A percentile compares a stretch with the other conserved stretches of the same genome.
phyloP scores from a whole-genome alignment of 305 asterid genomes.

The Solanum hybrid region DNA sequence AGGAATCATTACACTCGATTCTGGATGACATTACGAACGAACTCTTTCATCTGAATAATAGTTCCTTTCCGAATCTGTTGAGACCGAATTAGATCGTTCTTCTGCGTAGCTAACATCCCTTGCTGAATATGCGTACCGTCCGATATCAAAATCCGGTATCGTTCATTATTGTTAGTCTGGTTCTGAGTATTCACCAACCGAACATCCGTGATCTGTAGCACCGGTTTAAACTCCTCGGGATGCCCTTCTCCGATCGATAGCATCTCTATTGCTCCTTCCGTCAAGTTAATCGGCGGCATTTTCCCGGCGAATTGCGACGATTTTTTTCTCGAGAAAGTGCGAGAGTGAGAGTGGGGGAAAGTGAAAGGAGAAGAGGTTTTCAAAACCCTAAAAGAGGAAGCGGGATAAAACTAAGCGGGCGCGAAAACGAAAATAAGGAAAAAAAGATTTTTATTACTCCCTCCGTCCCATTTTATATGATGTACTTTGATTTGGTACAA shows the following conservation, averaged over 20 bases:
- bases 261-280: slow-evolving; percentile 53
- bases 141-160: slow-evolving; percentile 57
- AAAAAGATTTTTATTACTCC: too few species aligned
- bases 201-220: slow-evolving; percentile 55
- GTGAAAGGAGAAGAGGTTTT: slow-evolving; percentile 12
- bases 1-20: slow-evolving; percentile 40
- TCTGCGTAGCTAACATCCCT: slow-evolving; percentile 81
- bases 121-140: slow-evolving; percentile 59
- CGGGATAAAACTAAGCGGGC: slow-evolving; percentile 11
- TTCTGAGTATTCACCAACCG: slow-evolving; percentile 45
- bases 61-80: slow-evolving; percentile 56
- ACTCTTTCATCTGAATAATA: slow-evolving; percentile 47
- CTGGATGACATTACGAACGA: slow-evolving; percentile 55
- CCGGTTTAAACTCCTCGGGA: slow-evolving; percentile 37
- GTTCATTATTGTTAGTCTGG: slow-evolving; percentile 31
- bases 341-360: background rate
- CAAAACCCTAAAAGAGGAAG: slow-evolving; percentile 31
- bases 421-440: slow-evolving; percentile 18
- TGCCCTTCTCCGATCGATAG: slow-evolving; percentile 30
- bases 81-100: slow-evolving; percentile 48
- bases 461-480: too few species aligned
- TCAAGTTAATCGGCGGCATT: slow-evolving; percentile 37
- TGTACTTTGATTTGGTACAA: too few species aligned
- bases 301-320: background rate
- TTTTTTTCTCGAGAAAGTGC: background rate